A percentile compares a stretch with the other conserved stretches of the same genome.
Conservation (phyloP, 192 early-diverging fungal genomes). For the Coemansia sp. region DNA sequence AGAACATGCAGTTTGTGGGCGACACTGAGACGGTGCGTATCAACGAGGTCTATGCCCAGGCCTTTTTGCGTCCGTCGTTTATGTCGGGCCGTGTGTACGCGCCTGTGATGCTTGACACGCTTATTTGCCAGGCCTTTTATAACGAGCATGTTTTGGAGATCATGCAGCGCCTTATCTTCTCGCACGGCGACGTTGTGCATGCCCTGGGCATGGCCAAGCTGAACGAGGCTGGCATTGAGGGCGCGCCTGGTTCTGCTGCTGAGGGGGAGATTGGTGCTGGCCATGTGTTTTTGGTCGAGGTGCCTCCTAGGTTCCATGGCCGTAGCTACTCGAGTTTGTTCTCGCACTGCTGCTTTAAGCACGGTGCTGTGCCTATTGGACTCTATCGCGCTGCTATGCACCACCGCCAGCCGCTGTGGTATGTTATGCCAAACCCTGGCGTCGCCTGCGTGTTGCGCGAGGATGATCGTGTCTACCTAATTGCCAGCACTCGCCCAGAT, state of each 20-base stretch:
- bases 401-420: conserved; percentile 57
- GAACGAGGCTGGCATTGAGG: conserved; percentile 23
- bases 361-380: conserved; percentile 61
- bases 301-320: conserved; percentile 55
- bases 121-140: conserved; percentile 75
- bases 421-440: conserved; percentile 65
- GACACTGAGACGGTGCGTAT: conserved; percentile 61
- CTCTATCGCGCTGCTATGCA: conserved; percentile 66
- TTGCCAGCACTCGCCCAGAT: conserved; percentile 38
- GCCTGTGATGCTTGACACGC: conserved; percentile 69
- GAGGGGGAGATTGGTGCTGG: conserved; percentile 16
- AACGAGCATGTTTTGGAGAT: conserved; percentile 64
- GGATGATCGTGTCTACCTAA: conserved; percentile 63
- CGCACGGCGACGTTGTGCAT: conserved; percentile 48
- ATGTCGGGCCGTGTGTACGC: conserved; percentile 75
- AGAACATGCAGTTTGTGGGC: conserved; percentile 80
- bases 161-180: conserved; percentile 62
- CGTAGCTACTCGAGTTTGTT: conserved; percentile 58
- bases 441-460: conserved; percentile 55
- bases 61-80: conserved; percentile 67
- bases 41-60: conserved; percentile 64
- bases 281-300: conserved; percentile 53
- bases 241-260: conserved; percentile 2
- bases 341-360: conserved; percentile 53
- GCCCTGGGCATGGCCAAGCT: conserved; percentile 50